Base-by-base conservation (phyloP, 306 rosid species). In the Vigna angularis region DNA sequence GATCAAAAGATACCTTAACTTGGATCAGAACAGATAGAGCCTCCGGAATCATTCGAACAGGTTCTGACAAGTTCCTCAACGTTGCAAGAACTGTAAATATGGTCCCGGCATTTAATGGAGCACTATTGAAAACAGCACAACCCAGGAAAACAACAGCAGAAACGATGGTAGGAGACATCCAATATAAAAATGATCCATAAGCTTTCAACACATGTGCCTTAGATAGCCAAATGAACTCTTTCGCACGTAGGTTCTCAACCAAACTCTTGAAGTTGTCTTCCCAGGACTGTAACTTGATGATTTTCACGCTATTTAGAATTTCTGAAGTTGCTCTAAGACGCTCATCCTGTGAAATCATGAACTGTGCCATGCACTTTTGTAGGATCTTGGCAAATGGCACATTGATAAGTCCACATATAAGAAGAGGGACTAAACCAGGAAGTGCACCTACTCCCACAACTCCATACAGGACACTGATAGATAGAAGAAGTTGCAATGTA, bases 251-350 rank as follows among this genome's bases (percentile, higher is more conserved):
- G 1, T 87, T 83, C 61, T 90, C 85, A 0, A 90, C 74, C 52
- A 76, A 34, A 48, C 16, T 79, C 77, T 86, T 88, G 75, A 93
- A 93, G 7, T 91, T 88, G 4, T 86, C 92, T 67, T 87, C 97
- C 98, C 98, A 93, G 0, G 97, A 93, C 55, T 93, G 97, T 20
- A 93, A 75, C 75, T 90, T 93, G 5, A 93, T 91, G 85, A 89
- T 77, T 56, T 93, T 93, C 93, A 91, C 91, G 55, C 83, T 91
- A 56, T 91, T 91, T 4, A 91, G 93, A 57, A 91, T 82, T 75
- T 93, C 97, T 12, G 98, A 90, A 81, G 96, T 90, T 73, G 90
- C 79, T 56, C 97, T 83, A 18, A 93, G 87, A 24, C 96, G 74
- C 78, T 86, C 89, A 17, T 93, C 98, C 56, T 93, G 96, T 42